Conservation (phyloP, 306 rosid species). For the Lathyrus sativus region DNA sequence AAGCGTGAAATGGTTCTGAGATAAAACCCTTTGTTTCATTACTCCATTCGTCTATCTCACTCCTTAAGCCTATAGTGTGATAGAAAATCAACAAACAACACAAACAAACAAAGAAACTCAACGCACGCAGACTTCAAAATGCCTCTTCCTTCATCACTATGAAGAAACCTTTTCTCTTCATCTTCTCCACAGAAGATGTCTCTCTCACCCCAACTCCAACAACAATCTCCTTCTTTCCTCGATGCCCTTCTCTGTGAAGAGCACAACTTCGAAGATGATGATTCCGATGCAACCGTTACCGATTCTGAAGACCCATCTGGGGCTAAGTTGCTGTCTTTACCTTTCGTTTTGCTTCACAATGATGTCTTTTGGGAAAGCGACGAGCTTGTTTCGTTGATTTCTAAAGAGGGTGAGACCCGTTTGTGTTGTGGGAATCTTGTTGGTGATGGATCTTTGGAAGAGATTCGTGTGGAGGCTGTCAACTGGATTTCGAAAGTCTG, state of each 20-base stretch:
- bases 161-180: constrained; percentile 40
- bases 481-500: constrained; percentile 69
- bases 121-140: constrained; percentile 43
- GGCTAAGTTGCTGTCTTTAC: constrained; percentile 46
- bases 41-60: constrained; percentile 40
- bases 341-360: constrained; percentile 49
- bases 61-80: constrained; percentile 32
- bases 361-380: constrained; percentile 70
- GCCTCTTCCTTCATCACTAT: constrained; percentile 40
- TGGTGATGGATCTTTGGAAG: constrained; percentile 51
- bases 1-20: constrained; percentile 64
- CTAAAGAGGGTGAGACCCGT: constrained; percentile 66
- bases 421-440: constrained; percentile 28
- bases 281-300: constrained; percentile 32
- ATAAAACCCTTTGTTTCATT: constrained; percentile 54
- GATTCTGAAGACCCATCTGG: constrained; percentile 41
- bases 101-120: background rate
- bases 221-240: constrained; percentile 47
- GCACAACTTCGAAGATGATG: constrained; percentile 49
- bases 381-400: constrained; percentile 60
- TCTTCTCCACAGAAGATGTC: constrained; percentile 71
- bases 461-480: constrained; percentile 61
- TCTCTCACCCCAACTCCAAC: constrained; percentile 36
- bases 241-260: constrained; percentile 75
- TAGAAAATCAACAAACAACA: constrained; percentile 24